phyloP scores from a whole-genome alignment of 805 yeast species.

The Sugiyamaella valdiviana region DNA sequence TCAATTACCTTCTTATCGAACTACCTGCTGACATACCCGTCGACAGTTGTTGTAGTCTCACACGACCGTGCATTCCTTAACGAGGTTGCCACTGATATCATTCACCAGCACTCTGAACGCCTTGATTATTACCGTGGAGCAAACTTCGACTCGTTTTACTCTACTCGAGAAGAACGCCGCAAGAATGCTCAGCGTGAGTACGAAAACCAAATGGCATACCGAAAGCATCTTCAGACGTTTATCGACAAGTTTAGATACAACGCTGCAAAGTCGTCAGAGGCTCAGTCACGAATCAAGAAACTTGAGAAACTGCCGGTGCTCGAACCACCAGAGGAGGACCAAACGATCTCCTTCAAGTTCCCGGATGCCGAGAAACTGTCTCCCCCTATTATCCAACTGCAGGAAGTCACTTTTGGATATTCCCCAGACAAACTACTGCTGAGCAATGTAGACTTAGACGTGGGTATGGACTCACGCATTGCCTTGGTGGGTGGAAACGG shows the following conservation, averaged over 20 bases:
- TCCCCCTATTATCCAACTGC: conserved; percentile 88
- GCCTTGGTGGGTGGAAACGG: conserved; percentile 99
- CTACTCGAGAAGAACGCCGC: conserved; percentile 90
- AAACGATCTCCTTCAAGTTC: conserved; percentile 75
- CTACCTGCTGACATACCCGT: conserved; percentile 81
- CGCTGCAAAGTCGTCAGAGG: conserved; percentile 96
- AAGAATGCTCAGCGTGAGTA: conserved; percentile 92
- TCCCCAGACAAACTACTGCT: conserved; percentile 56
- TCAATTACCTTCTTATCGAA: conserved; percentile 90
- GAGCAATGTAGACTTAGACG: conserved; percentile 76
- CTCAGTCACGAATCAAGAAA: conserved; percentile 95
- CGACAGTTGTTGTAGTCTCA: conserved; percentile 92
- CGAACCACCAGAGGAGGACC: conserved; percentile 93
- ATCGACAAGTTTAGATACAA: conserved; percentile 95
- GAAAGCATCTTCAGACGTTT: conserved; percentile 88
- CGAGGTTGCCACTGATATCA: conserved; percentile 97
- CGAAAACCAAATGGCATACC: conserved; percentile 93
- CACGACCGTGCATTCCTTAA: conserved; percentile 96
- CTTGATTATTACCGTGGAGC: conserved; percentile 88
- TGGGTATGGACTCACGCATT: conserved; percentile 89
- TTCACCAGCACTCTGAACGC: conserved; percentile 96
- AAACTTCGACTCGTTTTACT: conserved; percentile 86
- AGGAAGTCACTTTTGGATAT: conserved; percentile 84
- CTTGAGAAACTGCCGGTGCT: conserved; percentile 88
- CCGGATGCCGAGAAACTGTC: conserved; percentile 92